A percentile compares a stretch with the other conserved stretches of the same genome.
phyloP scores from a whole-genome alignment of 768 basidiomycete species.

The Sarcodon sp. region DNA sequence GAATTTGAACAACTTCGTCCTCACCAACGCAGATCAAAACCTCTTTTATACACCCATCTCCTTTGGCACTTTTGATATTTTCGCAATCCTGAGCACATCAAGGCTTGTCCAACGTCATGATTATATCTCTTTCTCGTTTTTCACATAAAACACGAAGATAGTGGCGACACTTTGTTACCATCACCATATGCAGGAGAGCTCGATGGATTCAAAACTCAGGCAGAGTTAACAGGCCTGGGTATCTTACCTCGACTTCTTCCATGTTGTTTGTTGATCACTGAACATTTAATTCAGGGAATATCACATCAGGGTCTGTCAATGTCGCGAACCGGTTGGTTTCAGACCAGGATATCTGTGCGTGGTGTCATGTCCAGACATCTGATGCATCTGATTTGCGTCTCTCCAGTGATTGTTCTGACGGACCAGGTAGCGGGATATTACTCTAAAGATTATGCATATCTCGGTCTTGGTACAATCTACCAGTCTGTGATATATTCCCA shows the following conservation, averaged over 20 bases:
- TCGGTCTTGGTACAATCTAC: neutral
- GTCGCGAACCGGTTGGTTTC: neutral
- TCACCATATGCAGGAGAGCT: neutral
- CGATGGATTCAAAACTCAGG: neutral
- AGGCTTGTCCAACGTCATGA: neutral
- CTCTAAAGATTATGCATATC: neutral
- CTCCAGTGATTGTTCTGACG: neutral
- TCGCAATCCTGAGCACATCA: neutral
- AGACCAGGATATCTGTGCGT: neutral
- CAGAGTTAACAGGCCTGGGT: neutral
- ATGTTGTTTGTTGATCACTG: neutral
- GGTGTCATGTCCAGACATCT: neutral
- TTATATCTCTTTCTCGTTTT: too few relatives aligned
- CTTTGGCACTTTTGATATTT: neutral
- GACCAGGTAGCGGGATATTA: neutral
- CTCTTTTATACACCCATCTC: neutral
- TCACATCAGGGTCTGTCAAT: neutral
- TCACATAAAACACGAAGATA: too few relatives aligned
- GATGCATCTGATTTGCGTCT: neutral
- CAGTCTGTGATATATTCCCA: neutral
- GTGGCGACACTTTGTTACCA: neutral
- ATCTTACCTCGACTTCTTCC: neutral
- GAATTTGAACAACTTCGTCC: neutral
- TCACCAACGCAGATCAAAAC: neutral
- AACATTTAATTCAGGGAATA: neutral